Percentiles rank a stretch among this genome's conserved stretches.
phyloP scores from a whole-genome alignment of 2,329 filamentous ascomycete genomes.

The Penicillium brasilianum region DNA sequence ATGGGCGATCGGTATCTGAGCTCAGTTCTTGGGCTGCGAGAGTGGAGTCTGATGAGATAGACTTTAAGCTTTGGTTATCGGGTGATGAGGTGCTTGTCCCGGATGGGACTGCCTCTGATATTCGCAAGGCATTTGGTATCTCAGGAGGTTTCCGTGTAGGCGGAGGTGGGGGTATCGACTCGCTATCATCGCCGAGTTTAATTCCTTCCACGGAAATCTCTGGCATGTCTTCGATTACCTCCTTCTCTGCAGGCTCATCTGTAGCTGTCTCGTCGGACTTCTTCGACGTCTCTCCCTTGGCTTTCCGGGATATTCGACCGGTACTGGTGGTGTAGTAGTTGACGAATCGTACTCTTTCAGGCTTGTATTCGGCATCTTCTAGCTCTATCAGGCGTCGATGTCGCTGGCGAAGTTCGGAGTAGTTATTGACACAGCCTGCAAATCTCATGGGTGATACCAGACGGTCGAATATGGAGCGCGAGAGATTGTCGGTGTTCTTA shows the following conservation, averaged over 20 bases:
- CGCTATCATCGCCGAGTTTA: background rate
- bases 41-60: constrained; percentile 7
- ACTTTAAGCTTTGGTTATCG: constrained; percentile 4
- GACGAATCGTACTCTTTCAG: constrained; percentile 68
- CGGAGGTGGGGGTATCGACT: background rate
- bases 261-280: background rate
- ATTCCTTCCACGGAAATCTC: background rate
- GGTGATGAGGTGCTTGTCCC: constrained; percentile 7
- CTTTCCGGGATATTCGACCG: constrained; percentile 56
- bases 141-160: constrained; percentile 19
- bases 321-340: constrained; percentile 92
- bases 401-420: constrained; percentile 68
- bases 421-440: constrained; percentile 79
- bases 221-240: background rate
- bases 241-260: constrained; percentile 1
- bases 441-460: constrained; percentile 83
- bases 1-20: background rate
- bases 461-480: constrained; percentile 72
- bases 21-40: constrained; percentile 2
- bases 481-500: constrained; percentile 77
- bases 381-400: constrained; percentile 73
- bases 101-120: constrained; percentile 12
- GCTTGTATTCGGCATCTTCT: constrained; percentile 67
- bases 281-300: constrained; percentile 36
- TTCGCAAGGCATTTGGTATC: constrained; percentile 12